phyloP scores from a whole-genome alignment of 2,329 filamentous ascomycete genomes.

The Fusarium pininemorale region DNA sequence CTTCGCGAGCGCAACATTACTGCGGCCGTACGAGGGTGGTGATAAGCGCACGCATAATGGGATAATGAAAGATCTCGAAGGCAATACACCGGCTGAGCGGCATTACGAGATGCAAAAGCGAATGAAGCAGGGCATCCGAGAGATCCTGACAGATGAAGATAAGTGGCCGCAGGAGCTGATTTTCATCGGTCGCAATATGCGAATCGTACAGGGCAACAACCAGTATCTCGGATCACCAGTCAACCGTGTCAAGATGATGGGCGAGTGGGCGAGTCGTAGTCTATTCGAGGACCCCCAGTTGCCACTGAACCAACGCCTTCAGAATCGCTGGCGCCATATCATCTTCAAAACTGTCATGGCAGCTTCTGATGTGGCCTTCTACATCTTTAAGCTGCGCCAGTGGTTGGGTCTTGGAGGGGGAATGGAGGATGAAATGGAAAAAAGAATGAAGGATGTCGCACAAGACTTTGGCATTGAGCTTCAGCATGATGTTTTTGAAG shows the following conservation, averaged over 20 bases:
- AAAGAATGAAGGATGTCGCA: constrained; percentile 85
- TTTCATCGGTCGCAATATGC: constrained; percentile 90
- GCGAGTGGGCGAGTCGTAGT: constrained; percentile 85
- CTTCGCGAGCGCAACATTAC: constrained; percentile 88
- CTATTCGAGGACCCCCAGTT: constrained; percentile 79
- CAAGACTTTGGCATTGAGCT: constrained; percentile 92
- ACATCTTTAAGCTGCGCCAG: constrained; percentile 80
- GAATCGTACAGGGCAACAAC: constrained; percentile 94
- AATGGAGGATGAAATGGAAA: constrained; percentile 95
- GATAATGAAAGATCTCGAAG: constrained; percentile 72
- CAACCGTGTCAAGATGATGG: constrained; percentile 93
- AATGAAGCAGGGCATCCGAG: constrained; percentile 74
- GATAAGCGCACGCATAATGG: constrained; percentile 71
- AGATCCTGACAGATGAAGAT: constrained; percentile 82
- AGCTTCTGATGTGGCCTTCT: constrained; percentile 83
- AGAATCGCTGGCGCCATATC: constrained; percentile 79
- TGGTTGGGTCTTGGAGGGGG: constrained; percentile 79
- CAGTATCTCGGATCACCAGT: constrained; percentile 90
- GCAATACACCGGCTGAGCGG: constrained; percentile 71
- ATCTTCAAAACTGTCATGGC: constrained; percentile 83
- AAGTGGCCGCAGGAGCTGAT: constrained; percentile 92
- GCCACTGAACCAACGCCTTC: constrained; percentile 67
- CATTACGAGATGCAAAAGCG: constrained; percentile 90
- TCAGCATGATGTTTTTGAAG: constrained; percentile 88
- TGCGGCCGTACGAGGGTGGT: constrained; percentile 91